Base-by-base conservation (phyloP, 202 grass and related monocot genomes). In the Setaria viridis region DNA sequence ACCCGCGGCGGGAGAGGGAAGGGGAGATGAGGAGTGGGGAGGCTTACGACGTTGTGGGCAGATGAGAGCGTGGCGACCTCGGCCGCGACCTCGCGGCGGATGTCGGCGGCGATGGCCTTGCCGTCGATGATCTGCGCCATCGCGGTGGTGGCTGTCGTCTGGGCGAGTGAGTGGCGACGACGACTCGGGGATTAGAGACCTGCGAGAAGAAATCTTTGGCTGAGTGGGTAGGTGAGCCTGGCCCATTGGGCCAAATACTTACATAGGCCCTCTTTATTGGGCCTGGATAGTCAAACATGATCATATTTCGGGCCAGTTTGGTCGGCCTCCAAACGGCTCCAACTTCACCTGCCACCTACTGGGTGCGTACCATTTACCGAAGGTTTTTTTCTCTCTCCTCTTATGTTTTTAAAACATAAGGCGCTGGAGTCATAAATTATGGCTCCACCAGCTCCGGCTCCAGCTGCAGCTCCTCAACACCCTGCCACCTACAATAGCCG, bases 61-160 rank as follows among this genome's bases (percentile, higher is more conserved):
- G 91, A 86, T 48, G 67, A 83, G 56, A 99, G 90, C 13, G 73
- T 67, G 72, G 83, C 83, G 37, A 94, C 96, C 20, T 92, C 93
- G 1, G 54, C 87, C 32, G 88, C 86, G 42, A 99, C 85, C 62
- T 90, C 93, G 62, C 85, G 81, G 39, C 90, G 90, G 81, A 99
- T 80, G 73, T 79, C 86, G 72, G 82, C 84, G 19, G 96, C 96
- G 85, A 96, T 88, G 70, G 87, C 90, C 80, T 92, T 96, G 63
- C 96, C 96, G 78, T 99, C 96, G 81, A 99, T 99, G 88, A 93
- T 92, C 80, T 81, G 91, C 76, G 96, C 90, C 96, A 99, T 96
- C 15, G 89, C 41, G 17, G 63, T 30, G 41, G 45, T 35, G 5
- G 48, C 8, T 62, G 13, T 12, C 14, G 19, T 11, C 50, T 9